These are phyloP conservation scores for Phialophora expanda DNA, from an alignment of 2,329 filamentous ascomycete genomes.

Conservation along the genomic window DNA sequence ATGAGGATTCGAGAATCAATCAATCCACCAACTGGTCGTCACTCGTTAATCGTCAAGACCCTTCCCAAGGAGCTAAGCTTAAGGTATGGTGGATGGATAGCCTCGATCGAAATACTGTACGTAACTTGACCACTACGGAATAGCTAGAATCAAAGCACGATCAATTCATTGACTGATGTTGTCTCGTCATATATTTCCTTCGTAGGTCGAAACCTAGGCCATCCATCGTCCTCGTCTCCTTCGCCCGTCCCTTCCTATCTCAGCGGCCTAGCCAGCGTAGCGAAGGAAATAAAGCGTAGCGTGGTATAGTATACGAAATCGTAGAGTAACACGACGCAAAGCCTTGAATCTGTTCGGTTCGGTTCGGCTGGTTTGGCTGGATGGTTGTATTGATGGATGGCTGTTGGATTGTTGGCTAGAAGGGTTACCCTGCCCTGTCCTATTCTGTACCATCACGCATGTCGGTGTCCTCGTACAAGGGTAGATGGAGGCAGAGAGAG, in stretches of 20 bases:
- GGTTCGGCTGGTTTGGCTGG: not conserved
- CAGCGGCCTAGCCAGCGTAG: no score
- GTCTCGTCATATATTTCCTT: not conserved
- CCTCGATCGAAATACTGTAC: no score
- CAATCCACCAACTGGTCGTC: conserved; percentile 5
- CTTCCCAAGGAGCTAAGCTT: not conserved
- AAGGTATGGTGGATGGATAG: not conserved
- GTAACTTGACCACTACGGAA: no score
- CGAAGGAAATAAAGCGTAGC: not conserved
- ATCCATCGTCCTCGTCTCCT: no score
- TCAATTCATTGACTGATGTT: not conserved
- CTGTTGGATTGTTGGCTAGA: not conserved
- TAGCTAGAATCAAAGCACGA: not conserved
- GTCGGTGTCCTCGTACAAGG: no score
- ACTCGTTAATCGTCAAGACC: not conserved
- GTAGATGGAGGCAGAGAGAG: no score
- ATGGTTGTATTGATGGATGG: not conserved
- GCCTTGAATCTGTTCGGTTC: not conserved
- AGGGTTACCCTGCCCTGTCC: not conserved
- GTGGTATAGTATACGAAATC: not conserved
- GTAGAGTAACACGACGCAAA: not conserved
- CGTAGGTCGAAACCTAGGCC: no score
- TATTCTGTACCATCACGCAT: not conserved
- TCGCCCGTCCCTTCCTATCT: no score
- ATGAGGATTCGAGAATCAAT: not conserved